Evolutionary conservation across 371 early-diverging fungal species (phyloP), one percentile per base, ranked within the genome.

Genomic region (Apophysomyces sp.): DNA sequence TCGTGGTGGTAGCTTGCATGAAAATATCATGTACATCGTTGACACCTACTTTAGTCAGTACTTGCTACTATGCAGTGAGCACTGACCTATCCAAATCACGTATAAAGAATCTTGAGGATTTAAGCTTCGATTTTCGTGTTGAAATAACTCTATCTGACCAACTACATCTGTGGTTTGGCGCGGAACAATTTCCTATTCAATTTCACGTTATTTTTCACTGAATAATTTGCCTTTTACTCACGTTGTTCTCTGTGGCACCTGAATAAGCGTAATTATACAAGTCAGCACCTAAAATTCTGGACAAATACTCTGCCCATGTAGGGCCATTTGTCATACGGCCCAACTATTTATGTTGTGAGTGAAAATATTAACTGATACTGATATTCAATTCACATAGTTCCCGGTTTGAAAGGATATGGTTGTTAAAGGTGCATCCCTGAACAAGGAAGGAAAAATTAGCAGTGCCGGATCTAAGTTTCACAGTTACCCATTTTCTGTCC

Each of bases 21-120:
- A 64, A 71, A 21, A 66, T 71, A 41, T 71, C 71, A 52, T 71
- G 67, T 3, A 71, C 39, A 52, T 71, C 71, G 31, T 71, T 71
- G 2, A 67, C 65, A 3, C 71, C 71, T 61, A 57, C n/a, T n/a
- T n/a, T n/a, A n/a, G 11, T 26, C 28, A 60, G 9, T 21, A n/a
- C 0, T 6, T 37, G 30, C 8, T 9, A 11, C 9, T 9, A 34
- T 31, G 16, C 1, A 51, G 11, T 0, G 26, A 13, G 26, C n/a
- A n/a, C 26, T 18, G 37, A 65, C 60, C 60, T 59, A 56, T 60
- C 61, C 60, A 65, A 49, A 65, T 37, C 6, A 21, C 49, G 11
- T 44, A 44, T 6, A 44, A 21, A 21, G 18, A 18, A 21, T 2
- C 21, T 21, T 44, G 18, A 44, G 40, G 9, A 15, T 36, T 18